Evolutionary conservation across 129 eudicot species (phyloP).

Genomic region (Pittosporum tobira): DNA sequence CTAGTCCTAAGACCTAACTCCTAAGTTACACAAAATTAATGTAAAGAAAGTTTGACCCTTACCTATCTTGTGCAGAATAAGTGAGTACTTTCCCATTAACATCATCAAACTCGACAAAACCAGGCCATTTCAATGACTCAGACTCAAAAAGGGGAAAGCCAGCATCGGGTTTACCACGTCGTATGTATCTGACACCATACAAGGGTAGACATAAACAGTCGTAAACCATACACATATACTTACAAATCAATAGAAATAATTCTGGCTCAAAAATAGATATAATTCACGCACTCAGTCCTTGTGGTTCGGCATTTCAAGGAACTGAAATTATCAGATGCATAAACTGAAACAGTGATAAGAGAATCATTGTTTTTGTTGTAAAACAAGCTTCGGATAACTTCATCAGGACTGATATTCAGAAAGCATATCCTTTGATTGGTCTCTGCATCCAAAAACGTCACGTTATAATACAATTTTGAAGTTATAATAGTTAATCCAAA

Average conservation of each 20-base stretch:
- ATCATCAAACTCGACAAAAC: constrained; percentile 80
- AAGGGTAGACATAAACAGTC: background rate
- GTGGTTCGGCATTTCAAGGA: constrained; percentile 72
- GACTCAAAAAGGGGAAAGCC: constrained; percentile 60
- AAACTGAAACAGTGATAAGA: constrained; percentile 64
- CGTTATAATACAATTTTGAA: background rate
- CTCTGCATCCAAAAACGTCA: constrained; percentile 37
- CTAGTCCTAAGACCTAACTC: background rate
- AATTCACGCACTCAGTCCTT: constrained; percentile 40
- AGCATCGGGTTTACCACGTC: constrained; percentile 61
- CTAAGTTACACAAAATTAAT: background rate
- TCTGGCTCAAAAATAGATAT: background rate
- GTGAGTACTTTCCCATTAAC: constrained; percentile 65
- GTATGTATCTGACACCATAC: constrained; percentile 33
- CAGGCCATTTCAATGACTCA: constrained; percentile 70
- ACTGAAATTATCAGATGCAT: constrained; percentile 57
- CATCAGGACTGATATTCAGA: constrained; percentile 51
- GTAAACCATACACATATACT: background rate
- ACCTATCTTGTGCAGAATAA: constrained; percentile 58
- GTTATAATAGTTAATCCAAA: background rate
- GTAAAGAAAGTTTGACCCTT: background rate
- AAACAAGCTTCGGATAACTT: constrained; percentile 61
- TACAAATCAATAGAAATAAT: background rate
- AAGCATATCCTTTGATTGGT: constrained; percentile 60
- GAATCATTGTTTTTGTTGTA: constrained; percentile 64